A percentile compares a stretch with the other conserved stretches of the same genome.
phyloP scores from a whole-genome alignment of 1,284 basidiomycete genomes.

The Rhodotorula sp. region DNA sequence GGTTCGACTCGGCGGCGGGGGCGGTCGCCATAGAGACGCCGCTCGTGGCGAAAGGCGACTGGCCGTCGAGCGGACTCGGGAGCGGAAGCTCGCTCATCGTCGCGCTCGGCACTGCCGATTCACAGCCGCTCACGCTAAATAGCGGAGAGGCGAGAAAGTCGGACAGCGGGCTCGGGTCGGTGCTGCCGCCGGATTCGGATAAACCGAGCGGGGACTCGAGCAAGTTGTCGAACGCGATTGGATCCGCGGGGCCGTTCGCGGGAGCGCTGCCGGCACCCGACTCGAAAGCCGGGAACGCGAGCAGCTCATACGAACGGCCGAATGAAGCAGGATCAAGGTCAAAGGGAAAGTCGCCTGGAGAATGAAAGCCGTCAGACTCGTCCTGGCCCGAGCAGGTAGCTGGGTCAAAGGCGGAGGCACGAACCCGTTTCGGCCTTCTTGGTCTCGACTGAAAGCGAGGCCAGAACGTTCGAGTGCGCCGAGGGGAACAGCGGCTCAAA shows the following conservation, averaged over 20 bases:
- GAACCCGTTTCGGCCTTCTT: slow-evolving; percentile 24
- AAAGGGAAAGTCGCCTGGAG: slow-evolving; percentile 25
- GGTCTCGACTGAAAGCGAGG: neutral
- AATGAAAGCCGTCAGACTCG: neutral
- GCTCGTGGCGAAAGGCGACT: neutral
- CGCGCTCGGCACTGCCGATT: slow-evolving; percentile 3
- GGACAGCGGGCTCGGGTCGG: slow-evolving; percentile 18
- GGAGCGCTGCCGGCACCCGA: neutral
- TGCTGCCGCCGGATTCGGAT: neutral
- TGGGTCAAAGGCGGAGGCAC: neutral
- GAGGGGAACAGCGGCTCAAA: slow-evolving; percentile 10
- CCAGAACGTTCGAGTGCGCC: neutral
- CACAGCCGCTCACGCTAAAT: slow-evolving; percentile 17
- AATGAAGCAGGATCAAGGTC: slow-evolving; percentile 11
- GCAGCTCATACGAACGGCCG: neutral
- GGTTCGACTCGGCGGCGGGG: neutral
- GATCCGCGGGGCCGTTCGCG: neutral
- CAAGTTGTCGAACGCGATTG: slow-evolving; percentile 14
- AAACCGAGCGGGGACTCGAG: slow-evolving; percentile 34
- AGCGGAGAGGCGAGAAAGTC: slow-evolving; percentile 32
- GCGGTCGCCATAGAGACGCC: too few species aligned
- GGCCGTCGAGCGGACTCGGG: slow-evolving; percentile 28
- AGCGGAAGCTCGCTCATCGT: slow-evolving; percentile 50
- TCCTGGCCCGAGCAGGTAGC: too few species aligned
- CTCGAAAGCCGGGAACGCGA: slow-evolving; percentile 15